These are phyloP conservation scores for Zygosaccharomyces pseudorouxii DNA, from an alignment of 805 yeast genomes.

Conservation along the genomic window DNA sequence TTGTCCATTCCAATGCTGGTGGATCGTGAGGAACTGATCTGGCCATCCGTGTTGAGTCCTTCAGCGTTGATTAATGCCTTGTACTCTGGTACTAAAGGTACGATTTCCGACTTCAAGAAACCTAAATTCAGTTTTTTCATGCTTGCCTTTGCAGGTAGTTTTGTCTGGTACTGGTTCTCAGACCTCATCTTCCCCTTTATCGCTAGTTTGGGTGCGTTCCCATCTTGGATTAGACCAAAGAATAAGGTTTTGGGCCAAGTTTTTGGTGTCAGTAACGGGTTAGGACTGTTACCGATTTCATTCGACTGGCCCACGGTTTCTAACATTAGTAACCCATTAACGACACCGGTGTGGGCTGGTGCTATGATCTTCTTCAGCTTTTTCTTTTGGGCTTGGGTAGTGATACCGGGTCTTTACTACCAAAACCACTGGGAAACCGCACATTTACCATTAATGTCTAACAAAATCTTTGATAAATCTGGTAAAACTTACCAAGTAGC, in stretches of 20 bases:
- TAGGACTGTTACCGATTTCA: constrained; percentile 61
- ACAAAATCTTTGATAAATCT: constrained; percentile 48
- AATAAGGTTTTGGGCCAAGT: constrained; percentile 42
- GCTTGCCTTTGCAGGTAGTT: constrained; percentile 38
- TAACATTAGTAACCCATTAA: constrained; percentile 54
- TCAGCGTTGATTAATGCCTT: constrained; percentile 19
- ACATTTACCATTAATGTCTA: constrained; percentile 53
- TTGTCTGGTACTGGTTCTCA: constrained; percentile 54
- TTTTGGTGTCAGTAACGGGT: constrained; percentile 58
- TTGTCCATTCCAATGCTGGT: constrained; percentile 54
- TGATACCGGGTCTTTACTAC: constrained; percentile 49
- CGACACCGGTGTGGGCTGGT: constrained; percentile 52
- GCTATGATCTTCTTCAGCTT: constrained; percentile 44
- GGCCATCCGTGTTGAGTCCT: constrained; percentile 68
- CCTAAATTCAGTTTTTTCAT: constrained; percentile 48
- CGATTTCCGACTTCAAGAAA: constrained; percentile 58
- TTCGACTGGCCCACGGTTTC: constrained; percentile 53
- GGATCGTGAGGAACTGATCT: constrained; percentile 59
- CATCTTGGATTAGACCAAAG: constrained; percentile 1
- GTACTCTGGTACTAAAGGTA: constrained; percentile 14
- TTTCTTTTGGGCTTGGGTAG: constrained; percentile 49
- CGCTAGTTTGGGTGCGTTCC: constrained; percentile 48
- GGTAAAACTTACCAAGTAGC: constrained; percentile 48
- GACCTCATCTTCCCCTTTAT: constrained; percentile 57
- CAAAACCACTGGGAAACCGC: constrained; percentile 55